These are phyloP conservation scores for Zasmidium citrigriseum DNA, from an alignment of 2,329 filamentous ascomycete genomes.

Conservation along the genomic window DNA sequence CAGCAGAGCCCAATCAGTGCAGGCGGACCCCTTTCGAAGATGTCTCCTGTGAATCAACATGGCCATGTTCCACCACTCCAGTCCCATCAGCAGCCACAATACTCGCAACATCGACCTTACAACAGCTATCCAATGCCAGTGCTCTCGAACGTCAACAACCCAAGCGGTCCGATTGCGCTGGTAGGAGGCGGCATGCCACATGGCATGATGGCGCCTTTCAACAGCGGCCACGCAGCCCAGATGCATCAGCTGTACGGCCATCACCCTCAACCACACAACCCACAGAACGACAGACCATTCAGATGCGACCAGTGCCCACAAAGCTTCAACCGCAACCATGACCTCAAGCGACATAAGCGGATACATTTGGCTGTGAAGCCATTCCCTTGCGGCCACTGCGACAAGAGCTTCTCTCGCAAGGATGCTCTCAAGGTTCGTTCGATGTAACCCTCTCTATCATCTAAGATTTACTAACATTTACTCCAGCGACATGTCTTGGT, in stretches of 20 bases:
- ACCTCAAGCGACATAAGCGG: conserved; percentile 91
- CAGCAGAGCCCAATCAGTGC: conserved; percentile 53
- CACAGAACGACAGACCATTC: conserved; percentile 80
- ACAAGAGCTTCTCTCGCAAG: conserved; percentile 96
- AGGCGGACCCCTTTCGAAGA: conserved; percentile 47
- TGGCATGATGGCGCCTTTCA: conserved; percentile 58
- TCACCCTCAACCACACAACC: conserved; percentile 50
- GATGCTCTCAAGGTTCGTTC: conserved; percentile 87
- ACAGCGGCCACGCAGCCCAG: conserved; percentile 62
- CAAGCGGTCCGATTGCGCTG: conserved; percentile 70
- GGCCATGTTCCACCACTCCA: conserved; percentile 47
- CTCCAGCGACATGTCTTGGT: conserved; percentile 65
- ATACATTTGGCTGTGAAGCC: conserved; percentile 96
- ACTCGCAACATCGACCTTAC: conserved; percentile 52
- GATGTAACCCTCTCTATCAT: background rate
- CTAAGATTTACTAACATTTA: conserved; percentile 48
- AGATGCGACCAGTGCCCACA: conserved; percentile 91
- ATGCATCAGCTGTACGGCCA: conserved; percentile 67
- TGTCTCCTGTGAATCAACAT: conserved; percentile 54
- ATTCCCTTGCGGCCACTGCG: conserved; percentile 86
- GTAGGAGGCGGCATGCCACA: conserved; percentile 59
- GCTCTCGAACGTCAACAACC: conserved; percentile 76
- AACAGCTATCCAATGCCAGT: conserved; percentile 66
- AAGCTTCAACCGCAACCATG: conserved; percentile 94
- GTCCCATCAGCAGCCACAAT: conserved; percentile 43